These are phyloP conservation scores for Hypoxylon fragiforme DNA, from an alignment of 495 filamentous ascomycete genomes.

Conservation along the genomic window DNA sequence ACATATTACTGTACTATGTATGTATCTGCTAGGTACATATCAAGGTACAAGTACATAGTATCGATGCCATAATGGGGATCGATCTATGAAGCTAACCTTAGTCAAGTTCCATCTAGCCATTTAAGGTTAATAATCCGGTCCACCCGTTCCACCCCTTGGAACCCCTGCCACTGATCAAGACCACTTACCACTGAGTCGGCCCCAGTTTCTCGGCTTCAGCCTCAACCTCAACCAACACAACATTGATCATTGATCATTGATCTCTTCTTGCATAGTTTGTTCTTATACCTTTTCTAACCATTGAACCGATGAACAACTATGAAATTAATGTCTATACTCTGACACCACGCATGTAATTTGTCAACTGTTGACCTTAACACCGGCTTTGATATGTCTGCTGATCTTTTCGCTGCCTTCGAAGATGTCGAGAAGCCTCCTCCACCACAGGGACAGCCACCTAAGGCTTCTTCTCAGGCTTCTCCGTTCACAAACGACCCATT, in stretches of 20 bases:
- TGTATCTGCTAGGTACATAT: too few relatives aligned
- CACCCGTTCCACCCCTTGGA: neutral
- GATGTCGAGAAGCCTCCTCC: conserved; percentile 37
- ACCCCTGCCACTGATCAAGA: neutral
- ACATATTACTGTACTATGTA: too few relatives aligned
- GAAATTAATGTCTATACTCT: too few relatives aligned
- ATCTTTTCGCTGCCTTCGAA: conserved; percentile 74
- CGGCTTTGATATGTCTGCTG: conserved; percentile 65
- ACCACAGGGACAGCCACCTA: conserved; percentile 30
- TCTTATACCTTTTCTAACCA: neutral
- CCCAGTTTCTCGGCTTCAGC: conserved; percentile 7
- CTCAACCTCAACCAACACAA: neutral
- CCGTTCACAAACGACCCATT: conserved; percentile 18
- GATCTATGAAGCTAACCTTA: neutral
- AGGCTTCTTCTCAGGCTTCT: conserved; percentile 9
- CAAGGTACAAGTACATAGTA: too few relatives aligned
- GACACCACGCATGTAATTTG: too few relatives aligned
- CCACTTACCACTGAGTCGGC: neutral
- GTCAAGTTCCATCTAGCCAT: neutral
- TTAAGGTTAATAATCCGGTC: neutral
- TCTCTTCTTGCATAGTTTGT: too few relatives aligned
- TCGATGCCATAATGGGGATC: neutral
- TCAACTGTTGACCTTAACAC: neutral
- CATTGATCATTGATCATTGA: too few relatives aligned
- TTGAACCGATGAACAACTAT: too few relatives aligned